Conservation (phyloP, 2,329 filamentous ascomycete species). For the Colletotrichum spaethianum region DNA sequence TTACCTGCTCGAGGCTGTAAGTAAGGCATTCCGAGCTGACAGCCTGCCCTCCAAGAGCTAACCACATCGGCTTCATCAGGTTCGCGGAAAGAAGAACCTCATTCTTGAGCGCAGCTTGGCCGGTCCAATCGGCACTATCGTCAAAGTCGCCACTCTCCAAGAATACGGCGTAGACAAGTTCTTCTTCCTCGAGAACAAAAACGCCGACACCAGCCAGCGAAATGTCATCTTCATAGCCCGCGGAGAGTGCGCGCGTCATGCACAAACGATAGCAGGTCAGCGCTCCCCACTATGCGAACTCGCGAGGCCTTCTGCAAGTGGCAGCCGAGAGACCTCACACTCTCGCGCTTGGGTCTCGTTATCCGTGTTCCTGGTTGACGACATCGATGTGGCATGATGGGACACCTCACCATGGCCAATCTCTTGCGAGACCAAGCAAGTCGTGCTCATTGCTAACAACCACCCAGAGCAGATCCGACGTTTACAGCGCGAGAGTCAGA, state of each 20-base stretch:
- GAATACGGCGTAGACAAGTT: conserved; percentile 99
- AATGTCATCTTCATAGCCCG: conserved; percentile 95
- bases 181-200: conserved; percentile 96
- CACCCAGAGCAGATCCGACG: conserved; percentile 87
- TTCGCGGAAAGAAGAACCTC: conserved; percentile 98
- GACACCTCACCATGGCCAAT: conserved; percentile 53
- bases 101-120: conserved; percentile 93
- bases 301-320: background rate
- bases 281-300: conserved; percentile 39
- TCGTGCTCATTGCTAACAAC: conserved; percentile 55
- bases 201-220: conserved; percentile 92
- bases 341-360: background rate
- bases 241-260: conserved; percentile 88
- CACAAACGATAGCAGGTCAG: conserved; percentile 90
- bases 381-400: conserved; percentile 57
- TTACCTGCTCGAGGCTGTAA: conserved; percentile 93
- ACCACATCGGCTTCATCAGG: conserved; percentile 65
- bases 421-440: conserved; percentile 43
- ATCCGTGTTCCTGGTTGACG: background rate
- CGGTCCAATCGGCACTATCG: conserved; percentile 89
- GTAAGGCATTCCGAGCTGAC: conserved; percentile 56
- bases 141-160: conserved; percentile 95
- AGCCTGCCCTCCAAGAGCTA: conserved; percentile 22
- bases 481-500: conserved; percentile 87
- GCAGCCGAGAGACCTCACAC: background rate